Base-by-base conservation (phyloP, 441 rosid genomes). In the Gossypium trilobum region DNA sequence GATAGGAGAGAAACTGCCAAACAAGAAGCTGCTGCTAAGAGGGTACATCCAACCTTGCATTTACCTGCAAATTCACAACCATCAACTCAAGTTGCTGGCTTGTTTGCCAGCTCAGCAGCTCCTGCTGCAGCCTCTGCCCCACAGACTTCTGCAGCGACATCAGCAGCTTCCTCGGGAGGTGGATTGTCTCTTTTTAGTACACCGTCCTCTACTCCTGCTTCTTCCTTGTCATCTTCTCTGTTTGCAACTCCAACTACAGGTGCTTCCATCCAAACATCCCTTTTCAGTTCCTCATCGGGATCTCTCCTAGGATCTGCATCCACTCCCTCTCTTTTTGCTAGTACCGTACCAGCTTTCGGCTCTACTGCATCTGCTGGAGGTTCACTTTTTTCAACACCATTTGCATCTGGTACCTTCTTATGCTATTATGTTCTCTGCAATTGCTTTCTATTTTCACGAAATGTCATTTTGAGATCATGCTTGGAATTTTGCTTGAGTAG, bases 1-100 rank as follows among this genome's bases (percentile, higher is more conserved):
- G 97, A 95, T 83, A 80, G 99, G 70, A 89, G 98, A 29, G 97
- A 91, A 87, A 86, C 94, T n/a, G 98, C 99, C 56, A 91, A 89
- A 79, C 93, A 84, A 68, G 97, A 95, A 87, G 98, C 97, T 58
- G 97, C 98, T 81, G 92, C 98, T 52, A 95, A 87, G 88, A 84
- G 97, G 74, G 97, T 88, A 48, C 98, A 95, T 79, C 99, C 99
- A 78, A 93, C 97, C 77, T 82, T 91, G 78, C 93, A 95, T 85
- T 85, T 95, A 80, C 97, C 94, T 80, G 75, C 90, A 60, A 84
- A 59, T 80, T 77, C 90, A 66, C 99, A 86, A 77, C 80, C 90
- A 66, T 87, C 98, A 71, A 85, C 87, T 1, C 97, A 89, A 68
- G 91, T 81, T 80, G 82, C 90, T 52, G 92, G 96, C 51, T 78